These are phyloP conservation scores for Hypoxylon sp. DNA, from an alignment of 2,329 filamentous ascomycete genomes.

Conservation along the genomic window DNA sequence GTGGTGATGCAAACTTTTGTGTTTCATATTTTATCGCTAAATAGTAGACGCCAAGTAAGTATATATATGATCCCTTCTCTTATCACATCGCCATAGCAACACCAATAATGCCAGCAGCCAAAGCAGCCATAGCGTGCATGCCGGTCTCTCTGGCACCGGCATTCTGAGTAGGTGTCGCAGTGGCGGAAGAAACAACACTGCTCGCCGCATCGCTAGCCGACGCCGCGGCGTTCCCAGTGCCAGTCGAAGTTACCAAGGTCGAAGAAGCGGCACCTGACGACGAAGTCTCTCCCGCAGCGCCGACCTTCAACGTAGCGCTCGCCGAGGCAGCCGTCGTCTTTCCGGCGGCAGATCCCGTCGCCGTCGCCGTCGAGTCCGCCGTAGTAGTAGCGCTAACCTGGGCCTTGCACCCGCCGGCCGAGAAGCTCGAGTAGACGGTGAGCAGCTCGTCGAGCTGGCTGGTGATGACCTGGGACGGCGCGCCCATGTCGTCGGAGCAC, in stretches of 20 bases:
- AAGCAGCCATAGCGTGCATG: conserved; percentile 27
- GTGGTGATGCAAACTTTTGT: not conserved
- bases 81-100: conserved; percentile 29
- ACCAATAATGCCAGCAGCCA: conserved; percentile 29
- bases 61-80: too few relatives aligned
- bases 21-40: not conserved
- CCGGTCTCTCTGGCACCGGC: conserved; percentile 31
- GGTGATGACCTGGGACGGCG: conserved; percentile 26
- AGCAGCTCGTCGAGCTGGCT: conserved; percentile 31
- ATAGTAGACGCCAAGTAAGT: too few relatives aligned
- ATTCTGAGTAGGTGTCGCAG: conserved; percentile 13
- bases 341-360: conserved; percentile 1
- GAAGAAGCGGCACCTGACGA: not conserved
- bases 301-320: not conserved
- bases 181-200: conserved; percentile 5
- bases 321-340: not conserved
- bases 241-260: not conserved
- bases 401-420: conserved; percentile 20
- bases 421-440: conserved; percentile 33
- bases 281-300: not conserved
- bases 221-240: not conserved
- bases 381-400: conserved; percentile 4
- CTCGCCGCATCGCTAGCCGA: conserved; percentile 2
- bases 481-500: conserved; percentile 32
- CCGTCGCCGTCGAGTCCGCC: not conserved